Evolutionary conservation across 2,329 filamentous ascomycete species (phyloP).

Genomic region (Colletotrichum camelliae): DNA sequence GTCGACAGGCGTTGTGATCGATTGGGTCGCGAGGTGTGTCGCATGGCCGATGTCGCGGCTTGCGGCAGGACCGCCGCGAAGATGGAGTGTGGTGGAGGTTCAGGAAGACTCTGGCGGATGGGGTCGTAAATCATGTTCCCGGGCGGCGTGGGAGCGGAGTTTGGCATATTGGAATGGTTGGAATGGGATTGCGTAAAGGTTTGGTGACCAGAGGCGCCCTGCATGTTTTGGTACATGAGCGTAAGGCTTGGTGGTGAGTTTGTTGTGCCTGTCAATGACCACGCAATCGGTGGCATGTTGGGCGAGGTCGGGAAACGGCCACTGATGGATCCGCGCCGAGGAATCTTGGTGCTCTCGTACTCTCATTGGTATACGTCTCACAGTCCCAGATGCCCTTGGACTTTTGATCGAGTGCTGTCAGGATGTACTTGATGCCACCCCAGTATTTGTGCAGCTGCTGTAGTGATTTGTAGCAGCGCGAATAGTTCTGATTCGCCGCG

Average conservation of each 20-base stretch:
- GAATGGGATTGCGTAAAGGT: not conserved
- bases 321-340: conserved; percentile 44
- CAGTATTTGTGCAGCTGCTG: conserved; percentile 84
- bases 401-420: conserved; percentile 86
- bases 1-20: conserved; percentile 30
- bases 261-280: conserved; percentile 86
- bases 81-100: conserved; percentile 45
- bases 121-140: conserved; percentile 67
- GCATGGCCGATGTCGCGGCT: conserved; percentile 51
- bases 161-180: conserved; percentile 11
- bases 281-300: conserved; percentile 69
- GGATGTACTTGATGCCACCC: conserved; percentile 85
- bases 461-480: conserved; percentile 83
- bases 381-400: conserved; percentile 85
- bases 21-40: conserved; percentile 44
- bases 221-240: conserved; percentile 74
- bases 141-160: conserved; percentile 53
- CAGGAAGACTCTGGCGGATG: conserved; percentile 60
- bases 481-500: conserved; percentile 86
- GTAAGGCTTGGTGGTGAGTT: conserved; percentile 87
- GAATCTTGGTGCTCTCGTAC: conserved; percentile 70
- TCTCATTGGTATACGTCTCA: conserved; percentile 74
- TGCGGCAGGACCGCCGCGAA: conserved; percentile 56
- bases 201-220: conserved; percentile 23
- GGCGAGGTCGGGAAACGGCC: conserved; percentile 54